Base-by-base conservation (phyloP, 768 basidiomycete genomes). In the Saitozyma sp. region DNA sequence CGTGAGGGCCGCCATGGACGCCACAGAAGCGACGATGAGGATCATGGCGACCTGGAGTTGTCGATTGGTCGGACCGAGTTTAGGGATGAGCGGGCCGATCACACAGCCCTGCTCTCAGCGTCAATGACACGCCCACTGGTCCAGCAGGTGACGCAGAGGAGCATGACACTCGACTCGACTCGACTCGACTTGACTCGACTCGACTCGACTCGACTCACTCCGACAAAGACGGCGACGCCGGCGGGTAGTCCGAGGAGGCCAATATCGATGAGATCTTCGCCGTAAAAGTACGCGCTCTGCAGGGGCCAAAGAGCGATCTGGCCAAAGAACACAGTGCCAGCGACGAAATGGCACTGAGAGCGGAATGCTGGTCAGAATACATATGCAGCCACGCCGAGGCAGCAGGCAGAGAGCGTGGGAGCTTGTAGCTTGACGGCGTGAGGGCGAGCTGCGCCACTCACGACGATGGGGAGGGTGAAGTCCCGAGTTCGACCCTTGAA, bases 381-480 rank as follows among this genome's bases (percentile, higher is more conserved):
- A 29, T 48, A 13, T 17, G 46, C 46, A 13, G n/a, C n/a, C n/a
- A n/a, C n/a, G n/a, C 46, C 14, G 6, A 6, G 46, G 46, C 14
- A 14, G 14, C 46, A 50, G 9, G 2, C 50, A 11, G 16, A 11
- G 11, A 5, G 29, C 29, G 29, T 29, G 5, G 5, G 29, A 29
- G 29, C 29, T 5, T 2, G 29, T 5, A 29, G 29, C 29, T 2
- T 29, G 29, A n/a, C n/a, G n/a, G n/a, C n/a, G n/a, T n/a, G n/a
- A n/a, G n/a, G n/a, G n/a, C n/a, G n/a, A n/a, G n/a, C 29, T 29
- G 29, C 29, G 50, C 2, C 9, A 50, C 50, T 50, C 50, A 50
- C 50, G 50, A 50, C 9, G 50, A 50, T 50, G 50, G 50, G 50
- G 11, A 50, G n/a, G 16, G 50, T 50, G 50, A 50, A 50, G 16